Percentiles rank a stretch among this genome's conserved stretches.
These are phyloP conservation scores for Quercus lobata DNA, from an alignment of 331 rosid species.

Conservation along the genomic window DNA sequence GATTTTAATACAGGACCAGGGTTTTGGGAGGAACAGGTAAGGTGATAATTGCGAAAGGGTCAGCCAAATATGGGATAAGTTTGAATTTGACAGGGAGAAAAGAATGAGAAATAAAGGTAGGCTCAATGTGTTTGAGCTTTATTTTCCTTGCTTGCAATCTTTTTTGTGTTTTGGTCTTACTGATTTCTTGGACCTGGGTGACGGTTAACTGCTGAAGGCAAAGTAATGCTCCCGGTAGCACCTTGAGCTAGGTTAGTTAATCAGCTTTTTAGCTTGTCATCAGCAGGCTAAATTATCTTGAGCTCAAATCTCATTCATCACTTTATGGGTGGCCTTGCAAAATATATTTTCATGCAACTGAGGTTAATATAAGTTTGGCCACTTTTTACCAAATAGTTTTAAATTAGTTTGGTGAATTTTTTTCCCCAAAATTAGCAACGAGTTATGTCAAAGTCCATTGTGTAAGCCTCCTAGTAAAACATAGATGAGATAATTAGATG, in stretches of 20 bases:
- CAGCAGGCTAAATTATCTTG: not conserved
- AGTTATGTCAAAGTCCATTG: not conserved
- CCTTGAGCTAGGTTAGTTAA: not conserved
- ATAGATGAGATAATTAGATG: not conserved
- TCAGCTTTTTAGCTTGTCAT: not conserved
- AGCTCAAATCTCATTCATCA: not conserved
- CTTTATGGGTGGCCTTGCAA: not conserved
- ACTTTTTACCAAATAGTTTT: not conserved
- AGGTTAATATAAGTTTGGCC: not conserved
- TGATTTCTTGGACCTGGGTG: not conserved
- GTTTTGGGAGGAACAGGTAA: constrained; percentile 44
- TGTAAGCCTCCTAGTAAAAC: not conserved
- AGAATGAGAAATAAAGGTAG: constrained; percentile 92
- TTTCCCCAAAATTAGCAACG: not conserved
- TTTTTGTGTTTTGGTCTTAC: constrained; percentile 1
- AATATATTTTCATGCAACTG: not conserved
- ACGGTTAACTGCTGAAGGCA: not conserved
- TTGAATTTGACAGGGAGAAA: constrained; percentile 90
- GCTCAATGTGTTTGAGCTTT: constrained; percentile 24
- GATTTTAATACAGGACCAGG: constrained; percentile 55
- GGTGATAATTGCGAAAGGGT: constrained; percentile 64
- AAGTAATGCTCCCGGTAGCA: not conserved
- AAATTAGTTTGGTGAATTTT: not conserved
- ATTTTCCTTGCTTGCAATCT: not conserved
- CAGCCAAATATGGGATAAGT: constrained; percentile 75